Percentiles rank a stretch among this genome's conserved stretches.
These are phyloP conservation scores for Hyaloraphidium curvatum DNA, from an alignment of 192 early-diverging fungal species.

Conservation along the genomic window DNA sequence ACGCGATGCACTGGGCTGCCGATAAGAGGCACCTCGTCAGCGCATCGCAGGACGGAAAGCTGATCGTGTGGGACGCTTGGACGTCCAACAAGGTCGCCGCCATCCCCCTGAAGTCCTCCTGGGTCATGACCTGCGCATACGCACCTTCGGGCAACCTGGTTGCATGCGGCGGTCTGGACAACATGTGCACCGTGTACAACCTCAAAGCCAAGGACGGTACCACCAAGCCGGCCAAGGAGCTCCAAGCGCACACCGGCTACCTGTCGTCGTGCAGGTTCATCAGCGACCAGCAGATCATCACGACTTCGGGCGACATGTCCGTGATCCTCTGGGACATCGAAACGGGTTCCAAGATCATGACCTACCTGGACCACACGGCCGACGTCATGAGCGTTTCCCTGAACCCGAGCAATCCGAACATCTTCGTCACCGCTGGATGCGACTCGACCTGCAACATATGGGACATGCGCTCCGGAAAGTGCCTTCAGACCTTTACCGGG, in stretches of 20 bases:
- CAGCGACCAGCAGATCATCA: slow-evolving; percentile 87
- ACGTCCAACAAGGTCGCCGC: slow-evolving; percentile 99
- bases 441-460: slow-evolving; percentile 96
- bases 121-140: slow-evolving; percentile 99
- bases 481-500: slow-evolving; percentile 94
- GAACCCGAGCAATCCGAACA: slow-evolving; percentile 66
- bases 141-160: slow-evolving; percentile 96
- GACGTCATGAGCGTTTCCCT: slow-evolving; percentile 96
- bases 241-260: slow-evolving; percentile 94
- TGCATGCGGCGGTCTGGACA: slow-evolving; percentile 98
- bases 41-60: slow-evolving; percentile 98
- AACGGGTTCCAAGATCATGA: slow-evolving; percentile 88
- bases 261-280: slow-evolving; percentile 95
- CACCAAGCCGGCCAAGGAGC: slow-evolving; percentile 73
- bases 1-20: slow-evolving; percentile 97
- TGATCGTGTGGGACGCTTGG: slow-evolving; percentile 98
- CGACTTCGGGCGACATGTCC: slow-evolving; percentile 91
- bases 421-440: slow-evolving; percentile 97
- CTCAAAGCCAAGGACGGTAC: slow-evolving; percentile 17
- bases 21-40: slow-evolving; percentile 95
- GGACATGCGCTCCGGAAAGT: slow-evolving; percentile 91
- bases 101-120: slow-evolving; percentile 93
- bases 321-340: slow-evolving; percentile 99
- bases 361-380: slow-evolving; percentile 95
- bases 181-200: slow-evolving; percentile 98